Conservation (phyloP, 768 basidiomycete species). For the Tylopilus rubrobrunneus region DNA sequence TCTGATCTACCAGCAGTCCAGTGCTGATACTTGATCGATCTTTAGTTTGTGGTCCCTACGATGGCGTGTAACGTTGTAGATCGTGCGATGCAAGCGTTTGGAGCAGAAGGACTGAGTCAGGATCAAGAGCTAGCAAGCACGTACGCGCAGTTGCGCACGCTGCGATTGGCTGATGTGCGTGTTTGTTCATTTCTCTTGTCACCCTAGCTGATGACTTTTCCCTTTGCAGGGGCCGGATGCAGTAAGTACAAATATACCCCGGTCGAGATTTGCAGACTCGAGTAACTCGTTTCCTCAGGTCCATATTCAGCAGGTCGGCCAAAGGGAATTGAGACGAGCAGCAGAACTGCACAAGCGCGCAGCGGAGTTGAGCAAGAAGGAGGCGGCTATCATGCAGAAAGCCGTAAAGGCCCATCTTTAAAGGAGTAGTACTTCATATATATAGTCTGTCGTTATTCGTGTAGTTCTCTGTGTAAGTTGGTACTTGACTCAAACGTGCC, state of each 20-base stretch:
- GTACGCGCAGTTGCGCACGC: conserved; percentile 80
- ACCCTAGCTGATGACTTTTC: conserved; percentile 4
- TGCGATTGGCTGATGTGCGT: conserved; percentile 83
- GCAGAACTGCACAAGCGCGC: conserved; percentile 53
- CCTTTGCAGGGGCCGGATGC: conserved; percentile 69
- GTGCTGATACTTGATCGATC: not conserved
- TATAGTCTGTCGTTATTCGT: too few species aligned
- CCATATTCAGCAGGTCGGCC: conserved; percentile 94
- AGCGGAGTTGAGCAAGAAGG: conserved; percentile 54
- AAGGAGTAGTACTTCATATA: not conserved
- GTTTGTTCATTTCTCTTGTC: not conserved
- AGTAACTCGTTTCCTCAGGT: conserved; percentile 46
- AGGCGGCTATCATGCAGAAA: conserved; percentile 55
- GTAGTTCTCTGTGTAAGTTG: too few species aligned
- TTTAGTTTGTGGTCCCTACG: conserved; percentile 88
- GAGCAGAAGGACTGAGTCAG: conserved; percentile 94
- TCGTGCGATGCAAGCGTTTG: conserved; percentile 93
- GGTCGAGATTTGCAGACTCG: not conserved
- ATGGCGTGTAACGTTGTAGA: conserved; percentile 90
- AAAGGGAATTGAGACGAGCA: conserved; percentile 80
- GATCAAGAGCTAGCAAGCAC: conserved; percentile 77
- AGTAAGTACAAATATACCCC: conserved; percentile 35
- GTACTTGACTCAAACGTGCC: too few species aligned
- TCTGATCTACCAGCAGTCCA: not conserved
- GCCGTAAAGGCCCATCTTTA: conserved; percentile 58